A percentile compares a stretch with the other conserved stretches of the same genome.
Conservation (phyloP, 495 filamentous ascomycete species). For the Glonium stellatum region DNA sequence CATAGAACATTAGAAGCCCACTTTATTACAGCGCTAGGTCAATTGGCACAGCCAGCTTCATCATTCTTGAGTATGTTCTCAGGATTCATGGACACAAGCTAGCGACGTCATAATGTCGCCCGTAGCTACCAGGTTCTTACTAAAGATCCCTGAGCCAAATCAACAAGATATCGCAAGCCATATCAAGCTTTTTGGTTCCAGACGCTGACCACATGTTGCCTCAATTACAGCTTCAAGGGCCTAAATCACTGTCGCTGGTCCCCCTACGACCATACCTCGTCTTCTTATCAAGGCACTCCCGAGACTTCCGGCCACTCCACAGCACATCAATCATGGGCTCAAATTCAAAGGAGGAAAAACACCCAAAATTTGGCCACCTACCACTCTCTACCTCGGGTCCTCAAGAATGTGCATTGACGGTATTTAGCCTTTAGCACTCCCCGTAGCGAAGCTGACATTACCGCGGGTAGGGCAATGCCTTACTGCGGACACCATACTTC, state of each 20-base stretch:
- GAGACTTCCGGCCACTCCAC: background rate
- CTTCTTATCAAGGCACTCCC: background rate
- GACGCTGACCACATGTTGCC: background rate
- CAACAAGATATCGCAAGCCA: background rate
- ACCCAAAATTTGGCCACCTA: conserved; percentile 49
- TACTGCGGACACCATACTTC: conserved; percentile 64
- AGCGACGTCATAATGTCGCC: background rate
- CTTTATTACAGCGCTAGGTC: no score
- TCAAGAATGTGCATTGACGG: conserved; percentile 50
- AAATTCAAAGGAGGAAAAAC: conserved; percentile 14
- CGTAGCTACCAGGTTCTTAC: background rate
- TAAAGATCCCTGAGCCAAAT: background rate
- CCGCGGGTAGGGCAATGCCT: conserved; percentile 46
- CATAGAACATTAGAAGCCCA: no score
- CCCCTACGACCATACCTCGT: background rate
- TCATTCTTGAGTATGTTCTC: background rate
- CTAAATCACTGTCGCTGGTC: background rate
- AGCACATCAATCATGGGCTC: conserved; percentile 9
- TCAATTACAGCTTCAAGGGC: background rate
- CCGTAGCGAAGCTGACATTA: background rate
- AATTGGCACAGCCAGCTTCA: no score
- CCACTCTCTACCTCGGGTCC: conserved; percentile 59
- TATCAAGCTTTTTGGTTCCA: background rate
- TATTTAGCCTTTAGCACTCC: conserved; percentile 8
- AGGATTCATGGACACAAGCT: background rate